Base-by-base conservation (phyloP, 495 filamentous ascomycete genomes). In the Penicillium fimorum region DNA sequence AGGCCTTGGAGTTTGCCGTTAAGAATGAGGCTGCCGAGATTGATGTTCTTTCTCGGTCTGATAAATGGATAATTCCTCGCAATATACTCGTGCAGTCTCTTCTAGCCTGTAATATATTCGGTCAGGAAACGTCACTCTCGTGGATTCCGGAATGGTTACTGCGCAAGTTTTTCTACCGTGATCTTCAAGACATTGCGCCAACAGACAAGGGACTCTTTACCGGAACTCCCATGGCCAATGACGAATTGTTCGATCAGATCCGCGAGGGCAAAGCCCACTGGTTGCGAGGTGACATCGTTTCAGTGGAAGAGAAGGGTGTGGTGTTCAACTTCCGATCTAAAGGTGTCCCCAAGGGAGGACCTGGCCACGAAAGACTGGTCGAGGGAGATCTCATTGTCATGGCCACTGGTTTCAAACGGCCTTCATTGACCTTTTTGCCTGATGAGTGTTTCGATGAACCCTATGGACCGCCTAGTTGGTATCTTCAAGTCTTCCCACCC, bases 31-130 rank as follows among this genome's bases (percentile, higher is more conserved):
- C 89, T 0, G 72, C 71, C 7, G 83, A 86, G 58, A 86, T 88
- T 1, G 84, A 87, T 58, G 83, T 96, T 17, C 79, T 94, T 5
- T 84, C 89, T 1, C 81, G 90, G 15, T 86, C 83, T 24, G 90
- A 94, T 64, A 94, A 94, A 74, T 94, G 90, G 90, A 87, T 94
- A 50, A 92, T 94, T 52, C 91, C 90, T 3, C 83, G 91, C 13
- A 91, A 92, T 59, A 74, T 87, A 3, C 38, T 93, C 13, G 76
- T 92, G 32, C 87, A 94, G 65, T 78, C 84, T 8, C 76, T 94
- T 20, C 77, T 96, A 11, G 79, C 87, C 1, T 69, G 89, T 56
- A 96, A 96, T 64, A 80, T 93, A 53, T 87, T 91, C 58, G 89
- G 91, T 6, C 80, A 86, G 59, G 88, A 94, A 72, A 91, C 87